Evolutionary conservation across 345 rosid species (phyloP).

Genomic region (Eucalyptus viminalis): DNA sequence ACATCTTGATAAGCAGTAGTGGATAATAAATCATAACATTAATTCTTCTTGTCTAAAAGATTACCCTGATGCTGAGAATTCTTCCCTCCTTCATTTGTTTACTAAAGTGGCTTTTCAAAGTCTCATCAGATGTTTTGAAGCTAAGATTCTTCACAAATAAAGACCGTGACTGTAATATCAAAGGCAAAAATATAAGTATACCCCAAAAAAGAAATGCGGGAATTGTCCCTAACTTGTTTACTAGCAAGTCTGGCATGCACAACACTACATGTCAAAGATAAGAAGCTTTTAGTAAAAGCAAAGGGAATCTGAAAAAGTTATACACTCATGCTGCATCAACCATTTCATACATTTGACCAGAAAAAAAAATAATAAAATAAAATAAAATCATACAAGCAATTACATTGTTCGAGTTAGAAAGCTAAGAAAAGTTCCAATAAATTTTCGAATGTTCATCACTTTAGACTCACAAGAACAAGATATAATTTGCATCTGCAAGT

Average conservation of each 20-base stretch:
- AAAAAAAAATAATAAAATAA: too few relatives aligned
- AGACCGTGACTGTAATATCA: constrained; percentile 60
- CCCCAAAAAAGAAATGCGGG: background rate
- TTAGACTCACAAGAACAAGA: background rate
- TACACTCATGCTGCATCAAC: background rate
- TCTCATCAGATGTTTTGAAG: constrained; percentile 82
- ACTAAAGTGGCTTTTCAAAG: constrained; percentile 57
- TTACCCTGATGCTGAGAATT: constrained; percentile 75
- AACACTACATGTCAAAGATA: background rate
- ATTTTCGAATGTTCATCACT: background rate
- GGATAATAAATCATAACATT: background rate
- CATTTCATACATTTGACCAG: background rate
- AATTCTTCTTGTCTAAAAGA: background rate
- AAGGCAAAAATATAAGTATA: background rate
- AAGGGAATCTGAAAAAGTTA: background rate
- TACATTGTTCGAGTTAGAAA: background rate
- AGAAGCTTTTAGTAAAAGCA: background rate
- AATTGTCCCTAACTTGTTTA: background rate
- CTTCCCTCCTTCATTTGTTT: constrained; percentile 58
- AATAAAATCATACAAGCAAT: background rate
- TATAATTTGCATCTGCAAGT: background rate
- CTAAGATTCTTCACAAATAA: constrained; percentile 83
- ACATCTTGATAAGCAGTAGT: background rate
- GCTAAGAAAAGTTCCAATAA: background rate
- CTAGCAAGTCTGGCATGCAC: background rate